phyloP scores from a whole-genome alignment of 208 protist genomes.

The Crithidia bombi region DNA sequence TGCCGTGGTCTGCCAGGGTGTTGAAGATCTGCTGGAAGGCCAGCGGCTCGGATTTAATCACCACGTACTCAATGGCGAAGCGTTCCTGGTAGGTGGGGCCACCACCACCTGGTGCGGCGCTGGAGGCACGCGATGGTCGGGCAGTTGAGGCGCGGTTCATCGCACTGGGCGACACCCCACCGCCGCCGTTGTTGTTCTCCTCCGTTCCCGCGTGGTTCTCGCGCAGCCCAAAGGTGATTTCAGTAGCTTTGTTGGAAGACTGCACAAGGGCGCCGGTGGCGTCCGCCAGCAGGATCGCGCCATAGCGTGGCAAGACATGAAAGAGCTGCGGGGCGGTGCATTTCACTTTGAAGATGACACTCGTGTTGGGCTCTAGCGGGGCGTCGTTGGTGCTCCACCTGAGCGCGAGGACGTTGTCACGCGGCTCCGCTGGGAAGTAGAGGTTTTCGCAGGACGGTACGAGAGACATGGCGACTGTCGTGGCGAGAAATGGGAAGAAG shows the following conservation, averaged over 20 bases:
- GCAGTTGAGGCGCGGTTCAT: conserved; percentile 1
- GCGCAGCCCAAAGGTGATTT: conserved; percentile 51
- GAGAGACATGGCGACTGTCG: conserved; percentile 45
- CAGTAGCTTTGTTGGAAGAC: conserved; percentile 9
- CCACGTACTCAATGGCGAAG: conserved; percentile 68
- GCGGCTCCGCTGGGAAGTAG: conserved; percentile 66
- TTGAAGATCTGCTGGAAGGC: conserved; percentile 51
- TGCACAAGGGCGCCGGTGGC: conserved; percentile 29
- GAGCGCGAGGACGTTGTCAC: conserved; percentile 70
- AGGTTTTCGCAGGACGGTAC: conserved; percentile 58
- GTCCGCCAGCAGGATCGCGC: conserved; percentile 60
- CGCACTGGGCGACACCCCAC: background rate
- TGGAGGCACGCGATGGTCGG: conserved; percentile 11
- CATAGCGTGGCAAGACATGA: conserved; percentile 80
- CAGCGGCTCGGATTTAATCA: conserved; percentile 45
- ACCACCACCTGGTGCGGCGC: conserved; percentile 18
- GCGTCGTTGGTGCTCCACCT: conserved; percentile 36
- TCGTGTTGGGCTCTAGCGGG: conserved; percentile 40
- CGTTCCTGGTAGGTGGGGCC: conserved; percentile 50
- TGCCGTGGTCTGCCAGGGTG: conserved; percentile 20
- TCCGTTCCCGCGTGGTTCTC: conserved; percentile 20
- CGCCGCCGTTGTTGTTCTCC: conserved; percentile 15
- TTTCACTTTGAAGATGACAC: conserved; percentile 83
- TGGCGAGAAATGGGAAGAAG: background rate
- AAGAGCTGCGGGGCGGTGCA: conserved; percentile 75